A percentile compares a stretch with the other conserved stretches of the same genome.
phyloP scores from a whole-genome alignment of 1,139 yeast species.

The Magnusiomyces paraingens region DNA sequence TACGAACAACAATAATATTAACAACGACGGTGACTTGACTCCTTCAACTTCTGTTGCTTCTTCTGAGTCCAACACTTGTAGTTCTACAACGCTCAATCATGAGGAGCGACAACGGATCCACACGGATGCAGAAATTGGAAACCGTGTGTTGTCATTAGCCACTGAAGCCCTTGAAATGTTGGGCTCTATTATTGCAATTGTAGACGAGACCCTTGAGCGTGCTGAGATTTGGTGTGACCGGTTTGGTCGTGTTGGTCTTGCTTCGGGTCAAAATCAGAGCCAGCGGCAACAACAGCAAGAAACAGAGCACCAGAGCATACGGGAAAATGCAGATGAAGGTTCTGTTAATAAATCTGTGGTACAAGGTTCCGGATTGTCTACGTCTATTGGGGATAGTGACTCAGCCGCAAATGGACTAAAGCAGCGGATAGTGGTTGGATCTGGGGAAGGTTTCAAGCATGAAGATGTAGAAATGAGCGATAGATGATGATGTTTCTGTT shows the following conservation, averaged over 20 bases:
- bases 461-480: too few relatives aligned
- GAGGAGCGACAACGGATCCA: not conserved
- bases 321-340: too few relatives aligned
- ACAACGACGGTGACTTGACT: not conserved
- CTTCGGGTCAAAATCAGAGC: not conserved
- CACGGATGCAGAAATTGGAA: constrained; percentile 44
- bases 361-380: too few relatives aligned
- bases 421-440: too few relatives aligned
- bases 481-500: too few relatives aligned
- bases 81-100: not conserved
- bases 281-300: not conserved
- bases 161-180: constrained; percentile 89
- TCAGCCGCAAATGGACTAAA: too few relatives aligned
- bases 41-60: not conserved
- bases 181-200: constrained; percentile 69
- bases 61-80: not conserved
- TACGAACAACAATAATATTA: not conserved
- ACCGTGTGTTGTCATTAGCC: constrained; percentile 70
- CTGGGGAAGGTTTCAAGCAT: too few relatives aligned
- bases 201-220: constrained; percentile 72
- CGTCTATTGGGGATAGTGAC: too few relatives aligned
- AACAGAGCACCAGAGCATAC: too few relatives aligned
- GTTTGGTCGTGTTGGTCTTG: constrained; percentile 4
- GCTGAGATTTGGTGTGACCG: constrained; percentile 36
- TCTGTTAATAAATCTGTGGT: too few relatives aligned